These are phyloP conservation scores for Vitis hybrid DNA, from an alignment of 177 flowering plant genomes.

Conservation along the genomic window DNA sequence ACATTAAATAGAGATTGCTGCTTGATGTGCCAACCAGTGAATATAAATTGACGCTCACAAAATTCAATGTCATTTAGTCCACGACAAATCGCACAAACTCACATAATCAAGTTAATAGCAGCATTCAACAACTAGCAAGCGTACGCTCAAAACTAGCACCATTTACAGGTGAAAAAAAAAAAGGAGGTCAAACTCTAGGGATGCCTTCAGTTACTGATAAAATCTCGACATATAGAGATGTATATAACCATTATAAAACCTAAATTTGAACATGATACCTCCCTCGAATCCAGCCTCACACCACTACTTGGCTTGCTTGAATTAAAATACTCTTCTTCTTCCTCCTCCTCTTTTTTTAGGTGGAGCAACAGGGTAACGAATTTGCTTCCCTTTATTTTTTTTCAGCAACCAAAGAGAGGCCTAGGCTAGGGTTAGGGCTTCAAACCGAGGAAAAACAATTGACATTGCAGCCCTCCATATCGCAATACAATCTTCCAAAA, in stretches of 20 bases:
- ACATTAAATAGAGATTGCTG: background rate
- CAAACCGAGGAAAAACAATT: background rate
- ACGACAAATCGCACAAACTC: background rate
- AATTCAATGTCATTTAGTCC: background rate
- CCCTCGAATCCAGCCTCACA: too few species aligned
- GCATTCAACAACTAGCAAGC: background rate
- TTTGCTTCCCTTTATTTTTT: background rate
- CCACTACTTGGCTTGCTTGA: background rate
- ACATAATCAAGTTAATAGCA: background rate
- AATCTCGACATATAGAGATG: too few species aligned
- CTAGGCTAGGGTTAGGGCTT: background rate
- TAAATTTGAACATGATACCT: too few species aligned
- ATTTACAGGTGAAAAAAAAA: background rate
- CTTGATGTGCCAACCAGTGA: background rate
- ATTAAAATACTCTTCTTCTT: background rate
- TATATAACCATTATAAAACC: too few species aligned
- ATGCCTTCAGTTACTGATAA: background rate
- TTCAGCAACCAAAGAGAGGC: background rate
- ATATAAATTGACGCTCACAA: background rate
- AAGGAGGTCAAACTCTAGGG: background rate
- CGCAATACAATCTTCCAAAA: background rate
- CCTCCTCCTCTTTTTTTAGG: background rate
- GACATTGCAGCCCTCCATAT: background rate
- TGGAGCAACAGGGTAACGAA: background rate
- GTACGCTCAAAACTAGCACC: too few species aligned